A percentile compares a stretch with the other conserved stretches of the same genome.
Conservation (phyloP, 805 yeast genomes). For the Nakazawaea ambrosiae region DNA sequence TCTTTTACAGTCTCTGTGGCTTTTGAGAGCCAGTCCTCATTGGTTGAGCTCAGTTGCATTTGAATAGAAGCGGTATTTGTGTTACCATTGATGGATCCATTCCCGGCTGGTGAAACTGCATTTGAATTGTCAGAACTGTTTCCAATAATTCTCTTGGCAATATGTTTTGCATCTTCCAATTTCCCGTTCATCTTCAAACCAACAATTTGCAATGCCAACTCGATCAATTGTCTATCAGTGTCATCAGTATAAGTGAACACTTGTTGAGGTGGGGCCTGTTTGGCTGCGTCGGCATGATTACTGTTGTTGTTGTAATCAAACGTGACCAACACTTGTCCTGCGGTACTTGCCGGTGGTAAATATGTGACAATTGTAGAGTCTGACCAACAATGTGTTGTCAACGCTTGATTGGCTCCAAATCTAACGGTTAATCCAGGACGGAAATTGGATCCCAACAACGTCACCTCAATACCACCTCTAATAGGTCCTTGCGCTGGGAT, state of each 20-base stretch:
- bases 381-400: constrained; percentile 94
- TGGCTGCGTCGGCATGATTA: constrained; percentile 10
- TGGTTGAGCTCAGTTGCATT: constrained; percentile 8
- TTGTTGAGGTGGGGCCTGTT: constrained; percentile 31
- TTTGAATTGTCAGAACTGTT: constrained; percentile 34
- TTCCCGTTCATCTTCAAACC: constrained; percentile 96
- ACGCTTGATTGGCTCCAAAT: constrained; percentile 75
- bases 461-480: constrained; percentile 94
- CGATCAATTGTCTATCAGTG: constrained; percentile 90
- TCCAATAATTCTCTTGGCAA: constrained; percentile 87
- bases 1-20: constrained; percentile 46
- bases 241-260: constrained; percentile 91
- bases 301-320: constrained; percentile 47
- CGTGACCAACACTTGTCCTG: constrained; percentile 91
- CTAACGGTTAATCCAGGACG: constrained; percentile 75
- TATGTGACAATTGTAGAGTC: constrained; percentile 89
- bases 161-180: constrained; percentile 88
- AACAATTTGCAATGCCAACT: constrained; percentile 91
- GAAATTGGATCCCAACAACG: constrained; percentile 82
- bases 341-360: constrained; percentile 81
- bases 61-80: not conserved
- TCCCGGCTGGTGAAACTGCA: constrained; percentile 12
- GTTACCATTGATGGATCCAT: constrained; percentile 16
- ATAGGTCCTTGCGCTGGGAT: constrained; percentile 96
- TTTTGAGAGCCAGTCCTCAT: constrained; percentile 42